A percentile compares a stretch with the other conserved stretches of the same genome.
Evolutionary conservation across 2,329 filamentous ascomycete species (phyloP).

Genomic region (Coniella vitis): DNA sequence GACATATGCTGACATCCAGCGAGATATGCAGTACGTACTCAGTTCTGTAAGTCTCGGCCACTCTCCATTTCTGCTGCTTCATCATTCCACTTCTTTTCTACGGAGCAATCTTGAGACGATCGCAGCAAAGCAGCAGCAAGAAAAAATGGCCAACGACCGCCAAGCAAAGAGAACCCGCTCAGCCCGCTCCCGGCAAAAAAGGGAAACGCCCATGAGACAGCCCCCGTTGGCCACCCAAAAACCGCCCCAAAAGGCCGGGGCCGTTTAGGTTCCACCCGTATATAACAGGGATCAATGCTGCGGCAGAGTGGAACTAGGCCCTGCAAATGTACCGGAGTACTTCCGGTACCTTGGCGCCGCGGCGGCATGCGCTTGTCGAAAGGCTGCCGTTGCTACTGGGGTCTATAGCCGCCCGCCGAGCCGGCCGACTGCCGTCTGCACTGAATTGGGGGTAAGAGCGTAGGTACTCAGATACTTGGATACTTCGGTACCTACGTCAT

Average conservation of each 20-base stretch:
- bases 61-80: no score
- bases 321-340: background rate
- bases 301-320: background rate
- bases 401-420: slow-evolving; percentile 2
- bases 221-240: no score
- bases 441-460: background rate
- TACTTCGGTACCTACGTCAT: no score
- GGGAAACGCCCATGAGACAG: no score
- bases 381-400: background rate
- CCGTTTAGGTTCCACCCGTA: background rate
- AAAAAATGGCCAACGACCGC: no score
- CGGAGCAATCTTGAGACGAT: background rate
- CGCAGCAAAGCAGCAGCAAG: no score
- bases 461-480: no score
- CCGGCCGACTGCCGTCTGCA: slow-evolving; percentile 1
- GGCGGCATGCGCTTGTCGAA: background rate
- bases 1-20: no score
- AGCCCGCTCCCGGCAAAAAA: background rate
- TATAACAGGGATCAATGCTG: background rate
- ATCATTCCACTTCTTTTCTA: background rate
- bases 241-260: background rate
- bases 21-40: no score
- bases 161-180: no score
- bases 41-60: no score
- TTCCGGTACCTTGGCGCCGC: background rate